These are phyloP conservation scores for Coelastrella sp. DNA, from an alignment of 139 green algal species.

Conservation along the genomic window DNA sequence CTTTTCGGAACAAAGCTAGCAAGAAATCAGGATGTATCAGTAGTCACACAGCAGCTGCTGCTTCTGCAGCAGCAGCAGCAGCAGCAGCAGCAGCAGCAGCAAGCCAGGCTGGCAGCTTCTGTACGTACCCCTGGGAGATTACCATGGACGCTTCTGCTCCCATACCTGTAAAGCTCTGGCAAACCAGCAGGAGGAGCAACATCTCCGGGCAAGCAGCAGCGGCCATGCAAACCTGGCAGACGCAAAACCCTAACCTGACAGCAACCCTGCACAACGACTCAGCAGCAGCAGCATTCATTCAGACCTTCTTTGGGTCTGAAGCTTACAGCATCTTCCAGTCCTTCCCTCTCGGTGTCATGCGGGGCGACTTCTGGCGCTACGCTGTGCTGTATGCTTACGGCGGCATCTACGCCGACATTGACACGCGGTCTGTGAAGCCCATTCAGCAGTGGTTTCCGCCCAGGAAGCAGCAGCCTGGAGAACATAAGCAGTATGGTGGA, in stretches of 20 bases:
- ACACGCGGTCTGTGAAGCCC: conserved; percentile 22
- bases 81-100: neutral
- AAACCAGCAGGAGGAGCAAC: conserved; percentile 1
- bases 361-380: conserved; percentile 50
- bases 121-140: neutral
- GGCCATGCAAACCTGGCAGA: neutral
- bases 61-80: neutral
- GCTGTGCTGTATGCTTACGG: conserved; percentile 47
- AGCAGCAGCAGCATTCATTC: conserved; percentile 16
- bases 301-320: neutral
- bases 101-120: neutral
- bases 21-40: neutral
- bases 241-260: neutral
- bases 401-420: conserved; percentile 53
- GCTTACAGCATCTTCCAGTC: neutral
- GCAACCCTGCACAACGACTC: conserved; percentile 4
- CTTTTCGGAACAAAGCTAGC: no score
- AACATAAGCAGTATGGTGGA: neutral
- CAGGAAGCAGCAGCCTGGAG: neutral
- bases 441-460: conserved; percentile 21
- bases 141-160: neutral
- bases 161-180: conserved; percentile 40
- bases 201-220: neutral
- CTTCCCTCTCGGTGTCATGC: conserved; percentile 48
- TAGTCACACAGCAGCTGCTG: neutral